Base-by-base conservation (phyloP, 2,329 filamentous ascomycete genomes). In the Clarireedia monteithiana region DNA sequence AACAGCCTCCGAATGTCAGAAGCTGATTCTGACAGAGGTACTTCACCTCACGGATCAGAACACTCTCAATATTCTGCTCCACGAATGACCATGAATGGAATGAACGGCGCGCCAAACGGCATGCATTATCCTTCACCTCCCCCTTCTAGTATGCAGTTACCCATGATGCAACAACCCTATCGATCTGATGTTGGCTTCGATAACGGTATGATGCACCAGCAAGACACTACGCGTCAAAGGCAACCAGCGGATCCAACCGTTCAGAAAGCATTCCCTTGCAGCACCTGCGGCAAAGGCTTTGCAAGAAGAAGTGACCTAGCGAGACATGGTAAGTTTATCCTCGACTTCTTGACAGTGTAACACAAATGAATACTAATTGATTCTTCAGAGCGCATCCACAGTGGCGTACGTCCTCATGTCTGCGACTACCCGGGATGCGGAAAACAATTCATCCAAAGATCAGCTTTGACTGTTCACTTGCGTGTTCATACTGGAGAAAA, bases 401-500 rank as follows among this genome's bases (percentile, higher is more conserved):
- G 85, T 59, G 92, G 92, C 47, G 80, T 91, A 57, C 81, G 92
- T 58, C 94, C 94, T 49, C 94, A 99, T 69, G 86, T 92, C 50
- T 99, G 94, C 73, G 91, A 96, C 66, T 89, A 84, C 69, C 86
- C 86, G 42, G 84, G 83, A 53, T 99, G 94, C 70, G 89, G 89
- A 62, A 99, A 97, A 73, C 89, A 92, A 68, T 99, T 99, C 70
- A 99, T 99, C 64, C 94, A 99, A 72, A 83, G 94, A 56, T 96
- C 91, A 27, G 94, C 94, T 23, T 75, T 99, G 70, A 99, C 94
- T 0, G 94, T 99, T 6, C 94, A 97, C 72, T 86, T 89, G 68
- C 88, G 94, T 64, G 91, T 96, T 20, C 94, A 99, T 72, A 97
- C 94, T 2, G 94, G 94, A 62, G 94, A 97, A 75, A 99, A 99